Percentiles rank a stretch among this genome's conserved stretches.
Evolutionary conservation across 257 asterid species (phyloP).

Genomic region (Asclepias syriaca): DNA sequence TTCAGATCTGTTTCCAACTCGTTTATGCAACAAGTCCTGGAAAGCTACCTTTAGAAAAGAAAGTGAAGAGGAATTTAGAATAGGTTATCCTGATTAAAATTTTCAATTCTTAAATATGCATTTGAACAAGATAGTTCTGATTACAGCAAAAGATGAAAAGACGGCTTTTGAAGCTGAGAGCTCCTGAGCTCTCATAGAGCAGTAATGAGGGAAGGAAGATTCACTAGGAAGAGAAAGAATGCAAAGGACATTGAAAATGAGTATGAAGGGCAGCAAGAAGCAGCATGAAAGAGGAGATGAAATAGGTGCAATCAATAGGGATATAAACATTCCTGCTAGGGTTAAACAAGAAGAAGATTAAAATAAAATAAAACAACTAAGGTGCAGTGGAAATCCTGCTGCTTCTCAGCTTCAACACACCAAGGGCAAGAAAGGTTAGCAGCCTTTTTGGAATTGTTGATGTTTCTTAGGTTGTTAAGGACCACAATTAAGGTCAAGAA

Average conservation of each 20-base stretch:
- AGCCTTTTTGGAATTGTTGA: neutral
- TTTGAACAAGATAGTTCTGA: neutral
- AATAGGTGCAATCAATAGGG: neutral
- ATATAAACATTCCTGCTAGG: neutral
- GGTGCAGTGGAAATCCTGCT: neutral
- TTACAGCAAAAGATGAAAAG: neutral
- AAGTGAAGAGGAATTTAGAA: neutral
- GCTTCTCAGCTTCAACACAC: neutral
- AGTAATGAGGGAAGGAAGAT: neutral
- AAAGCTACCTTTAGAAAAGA: slow-evolving; percentile 58
- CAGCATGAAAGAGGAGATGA: neutral
- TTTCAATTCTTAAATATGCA: neutral
- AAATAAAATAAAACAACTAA: neutral
- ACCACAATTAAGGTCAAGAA: neutral
- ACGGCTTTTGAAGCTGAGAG: too few relatives aligned
- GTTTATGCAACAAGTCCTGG: slow-evolving; percentile 69
- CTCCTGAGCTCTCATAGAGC: too few relatives aligned
- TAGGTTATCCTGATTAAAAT: neutral
- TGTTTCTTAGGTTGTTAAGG: neutral
- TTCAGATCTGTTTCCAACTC: slow-evolving; percentile 80
- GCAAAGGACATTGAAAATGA: neutral
- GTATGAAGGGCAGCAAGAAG: neutral
- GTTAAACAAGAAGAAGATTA: neutral
- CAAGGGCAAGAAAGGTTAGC: neutral
- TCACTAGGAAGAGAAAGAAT: neutral